Evolutionary conservation across 2,329 filamentous ascomycete genomes (phyloP), one percentile per base, ranked within the genome.

Genomic region (Beauveria scarabaeidicola): DNA sequence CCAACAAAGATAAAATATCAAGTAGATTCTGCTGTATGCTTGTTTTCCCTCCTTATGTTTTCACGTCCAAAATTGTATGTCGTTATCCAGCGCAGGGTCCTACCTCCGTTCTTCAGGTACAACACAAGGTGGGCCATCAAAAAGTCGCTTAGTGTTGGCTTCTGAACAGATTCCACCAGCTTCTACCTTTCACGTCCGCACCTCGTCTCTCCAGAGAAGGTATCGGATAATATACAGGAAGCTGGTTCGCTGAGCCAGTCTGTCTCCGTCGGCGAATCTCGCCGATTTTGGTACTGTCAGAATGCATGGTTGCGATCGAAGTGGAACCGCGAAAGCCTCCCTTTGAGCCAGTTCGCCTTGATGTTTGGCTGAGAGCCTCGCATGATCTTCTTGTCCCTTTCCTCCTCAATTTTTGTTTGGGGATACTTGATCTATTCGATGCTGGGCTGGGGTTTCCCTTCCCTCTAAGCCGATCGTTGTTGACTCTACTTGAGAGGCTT

Each of bases 281-380:
- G n/a, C 76, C 75, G 4, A 78, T 64, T 60, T 78, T 78, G 13
- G 76, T 78, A 61, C 75, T 78, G 56, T 72, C 74, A 1, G 76
- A 76, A 5, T 73, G 72, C 50, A 51, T 23, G 32, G 55, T 50
- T 15, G 4, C 10, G n/a, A 11, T 15, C 27, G 61, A 61, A 27
- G 46, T 44, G 40, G 47, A 61, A 32, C 44, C 63, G 10, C 17
- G 19, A 21, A 25, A 25, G 29, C 10, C 29, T 27, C 9, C 67
- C 53, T 62, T 58, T 15, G 63, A 21, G 44, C 65, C 65, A 50
- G 54, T 52, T 55, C 52, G 57, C 55, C 46, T 44, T 15, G 43
- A 41, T 15, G 13, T 13, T 27, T 27, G 53, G 25, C 53, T 38
- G 2, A 8, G 10, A 19, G 15, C 27, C 5, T 57, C 29, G 21